Evolutionary conservation across 257 asterid genomes (phyloP).

Genomic region (Linderniella brevidens): DNA sequence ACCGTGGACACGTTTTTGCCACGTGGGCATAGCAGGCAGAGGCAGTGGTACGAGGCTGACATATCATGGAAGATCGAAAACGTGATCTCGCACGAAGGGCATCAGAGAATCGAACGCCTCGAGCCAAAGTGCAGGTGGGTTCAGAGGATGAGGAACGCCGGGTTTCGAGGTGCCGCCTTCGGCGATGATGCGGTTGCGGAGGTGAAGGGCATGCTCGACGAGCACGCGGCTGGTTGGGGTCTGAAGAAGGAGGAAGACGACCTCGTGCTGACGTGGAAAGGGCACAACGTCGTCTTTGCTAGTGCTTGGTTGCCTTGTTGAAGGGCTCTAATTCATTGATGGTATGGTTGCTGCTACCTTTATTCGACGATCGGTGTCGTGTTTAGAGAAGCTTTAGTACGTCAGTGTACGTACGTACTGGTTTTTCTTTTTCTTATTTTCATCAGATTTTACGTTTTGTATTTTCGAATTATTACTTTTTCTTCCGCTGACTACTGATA

Average conservation of each 20-base stretch:
- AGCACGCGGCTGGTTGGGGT: slow-evolving; percentile 98
- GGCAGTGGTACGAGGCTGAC: slow-evolving; percentile 89
- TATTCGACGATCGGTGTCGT: slow-evolving; percentile 1
- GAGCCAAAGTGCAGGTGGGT: slow-evolving; percentile 65
- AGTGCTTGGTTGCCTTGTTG: slow-evolving; percentile 54
- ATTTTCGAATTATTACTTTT: no score
- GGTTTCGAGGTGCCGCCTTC: slow-evolving; percentile 33
- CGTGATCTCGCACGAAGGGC: slow-evolving; percentile 66
- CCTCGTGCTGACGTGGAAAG: slow-evolving; percentile 88
- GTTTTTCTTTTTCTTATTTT: no score
- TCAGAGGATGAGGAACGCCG: slow-evolving; percentile 50
- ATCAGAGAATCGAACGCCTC: slow-evolving; percentile 53
- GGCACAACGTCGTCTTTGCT: slow-evolving; percentile 85
- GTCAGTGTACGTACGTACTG: no score
- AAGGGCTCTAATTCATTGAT: no score
- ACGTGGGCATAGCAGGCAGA: slow-evolving; percentile 41
- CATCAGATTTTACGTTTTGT: no score
- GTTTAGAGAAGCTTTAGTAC: no score
- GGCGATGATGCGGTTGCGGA: slow-evolving; percentile 53
- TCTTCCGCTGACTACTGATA: no score
- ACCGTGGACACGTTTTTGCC: slow-evolving; percentile 67
- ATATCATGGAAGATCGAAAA: slow-evolving; percentile 84
- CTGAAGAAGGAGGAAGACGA: slow-evolving; percentile 79
- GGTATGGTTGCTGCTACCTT: neutral
- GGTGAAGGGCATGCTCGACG: slow-evolving; percentile 75